Conservation (phyloP, 176 grass and related monocot species). For the Triticum dicoccoides region DNA sequence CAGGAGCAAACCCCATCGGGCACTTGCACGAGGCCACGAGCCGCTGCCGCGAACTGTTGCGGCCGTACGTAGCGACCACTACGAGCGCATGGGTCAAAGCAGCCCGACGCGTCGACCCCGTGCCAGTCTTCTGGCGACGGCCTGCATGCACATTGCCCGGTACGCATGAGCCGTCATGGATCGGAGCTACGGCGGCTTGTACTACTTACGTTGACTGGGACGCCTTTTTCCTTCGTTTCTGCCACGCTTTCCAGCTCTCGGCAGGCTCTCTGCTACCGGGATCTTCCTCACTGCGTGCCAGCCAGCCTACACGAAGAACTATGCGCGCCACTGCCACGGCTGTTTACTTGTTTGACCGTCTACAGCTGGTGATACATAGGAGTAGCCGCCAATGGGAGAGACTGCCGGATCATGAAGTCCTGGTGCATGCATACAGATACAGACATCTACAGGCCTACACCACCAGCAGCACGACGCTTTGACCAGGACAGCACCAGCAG, state of each 20-base stretch:
- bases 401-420: background rate
- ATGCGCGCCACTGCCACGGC: background rate
- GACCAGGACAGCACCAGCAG: background rate
- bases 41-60: background rate
- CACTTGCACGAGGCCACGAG: background rate
- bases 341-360: constrained; percentile 30
- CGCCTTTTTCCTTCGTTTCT: background rate
- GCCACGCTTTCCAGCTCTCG: background rate
- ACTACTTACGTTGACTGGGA: background rate
- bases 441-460: background rate
- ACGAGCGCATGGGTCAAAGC: background rate
- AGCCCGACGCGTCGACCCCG: background rate
- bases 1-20: background rate
- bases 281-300: background rate
- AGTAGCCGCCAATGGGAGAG: background rate
- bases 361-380: background rate
- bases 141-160: background rate
- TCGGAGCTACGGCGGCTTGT: background rate
- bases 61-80: background rate
- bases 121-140: background rate
- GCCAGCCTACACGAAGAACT: background rate
- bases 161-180: background rate
- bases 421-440: background rate
- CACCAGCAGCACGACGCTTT: background rate
- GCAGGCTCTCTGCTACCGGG: background rate